Conservation (phyloP, 805 yeast species). For the Komagataella ulmi region DNA sequence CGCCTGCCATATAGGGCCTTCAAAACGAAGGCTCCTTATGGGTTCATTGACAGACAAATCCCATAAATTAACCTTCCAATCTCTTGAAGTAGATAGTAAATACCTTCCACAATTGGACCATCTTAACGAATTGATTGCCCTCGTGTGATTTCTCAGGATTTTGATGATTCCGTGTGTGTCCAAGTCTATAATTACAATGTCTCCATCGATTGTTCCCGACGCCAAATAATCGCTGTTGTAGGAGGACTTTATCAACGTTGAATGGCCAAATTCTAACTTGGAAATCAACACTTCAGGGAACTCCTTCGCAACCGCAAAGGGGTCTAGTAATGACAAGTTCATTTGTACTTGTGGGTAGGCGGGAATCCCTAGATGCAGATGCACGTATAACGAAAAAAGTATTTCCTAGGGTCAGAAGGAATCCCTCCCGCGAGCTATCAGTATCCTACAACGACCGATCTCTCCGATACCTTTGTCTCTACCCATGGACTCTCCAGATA, state of each 20-base stretch:
- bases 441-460: background rate
- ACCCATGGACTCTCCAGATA: background rate
- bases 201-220: slow-evolving; percentile 64
- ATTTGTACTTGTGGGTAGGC: slow-evolving; percentile 17
- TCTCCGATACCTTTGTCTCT: background rate
- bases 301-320: slow-evolving; percentile 83
- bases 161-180: slow-evolving; percentile 52
- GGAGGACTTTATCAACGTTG: slow-evolving; percentile 58
- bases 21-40: slow-evolving; percentile 34
- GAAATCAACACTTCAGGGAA: slow-evolving; percentile 77
- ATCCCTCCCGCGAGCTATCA: background rate
- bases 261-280: slow-evolving; percentile 51
- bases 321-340: slow-evolving; percentile 80
- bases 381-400: too few species aligned
- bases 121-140: slow-evolving; percentile 57
- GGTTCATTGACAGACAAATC: slow-evolving; percentile 38
- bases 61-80: slow-evolving; percentile 78
- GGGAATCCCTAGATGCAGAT: too few species aligned
- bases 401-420: background rate
- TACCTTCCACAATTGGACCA: slow-evolving; percentile 72
- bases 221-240: slow-evolving; percentile 78
- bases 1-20: slow-evolving; percentile 66
- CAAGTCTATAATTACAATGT: slow-evolving; percentile 59
- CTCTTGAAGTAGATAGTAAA: slow-evolving; percentile 59
- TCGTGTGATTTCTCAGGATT: slow-evolving; percentile 48